Percentiles rank a stretch among this genome's conserved stretches.
Conservation (phyloP, 257 asterid genomes). For the Sherardia arvensis region DNA sequence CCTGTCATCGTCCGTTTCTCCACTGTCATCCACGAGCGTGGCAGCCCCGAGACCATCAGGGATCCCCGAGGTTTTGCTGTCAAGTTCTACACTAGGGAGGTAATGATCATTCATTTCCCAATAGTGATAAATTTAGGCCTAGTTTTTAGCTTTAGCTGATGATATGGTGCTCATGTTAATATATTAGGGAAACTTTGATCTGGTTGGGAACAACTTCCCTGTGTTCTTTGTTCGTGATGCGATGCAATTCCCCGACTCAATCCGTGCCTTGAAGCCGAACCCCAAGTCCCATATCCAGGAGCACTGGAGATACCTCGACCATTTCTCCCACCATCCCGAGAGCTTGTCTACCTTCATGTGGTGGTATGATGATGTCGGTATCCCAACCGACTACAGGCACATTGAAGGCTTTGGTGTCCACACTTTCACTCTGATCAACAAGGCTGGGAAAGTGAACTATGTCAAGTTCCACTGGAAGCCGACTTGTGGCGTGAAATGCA, state of each 20-base stretch:
- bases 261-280: slow-evolving; percentile 86
- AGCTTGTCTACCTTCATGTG: slow-evolving; percentile 74
- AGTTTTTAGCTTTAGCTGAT: background rate
- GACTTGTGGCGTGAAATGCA: slow-evolving; percentile 85
- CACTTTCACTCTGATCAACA: slow-evolving; percentile 80
- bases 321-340: slow-evolving; percentile 94
- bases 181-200: slow-evolving; percentile 74
- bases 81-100: slow-evolving; percentile 59
- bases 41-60: slow-evolving; percentile 93
- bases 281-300: slow-evolving; percentile 96
- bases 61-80: slow-evolving; percentile 87
- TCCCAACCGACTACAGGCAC: slow-evolving; percentile 95
- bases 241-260: slow-evolving; percentile 87
- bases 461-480: slow-evolving; percentile 99
- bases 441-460: slow-evolving; percentile 73
- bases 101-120: background rate
- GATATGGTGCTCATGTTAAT: background rate
- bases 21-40: slow-evolving; percentile 95
- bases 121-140: too few relatives aligned
- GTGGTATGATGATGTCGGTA: slow-evolving; percentile 79
- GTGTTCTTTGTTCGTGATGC: slow-evolving; percentile 89
- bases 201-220: slow-evolving; percentile 98
- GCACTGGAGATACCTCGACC: slow-evolving; percentile 86
- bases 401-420: slow-evolving; percentile 95
- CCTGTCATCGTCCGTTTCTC: slow-evolving; percentile 90